Evolutionary conservation across 2,329 filamentous ascomycete species (phyloP), one percentile per base, ranked within the genome.

Genomic region (Colletotrichum nymphaeae): DNA sequence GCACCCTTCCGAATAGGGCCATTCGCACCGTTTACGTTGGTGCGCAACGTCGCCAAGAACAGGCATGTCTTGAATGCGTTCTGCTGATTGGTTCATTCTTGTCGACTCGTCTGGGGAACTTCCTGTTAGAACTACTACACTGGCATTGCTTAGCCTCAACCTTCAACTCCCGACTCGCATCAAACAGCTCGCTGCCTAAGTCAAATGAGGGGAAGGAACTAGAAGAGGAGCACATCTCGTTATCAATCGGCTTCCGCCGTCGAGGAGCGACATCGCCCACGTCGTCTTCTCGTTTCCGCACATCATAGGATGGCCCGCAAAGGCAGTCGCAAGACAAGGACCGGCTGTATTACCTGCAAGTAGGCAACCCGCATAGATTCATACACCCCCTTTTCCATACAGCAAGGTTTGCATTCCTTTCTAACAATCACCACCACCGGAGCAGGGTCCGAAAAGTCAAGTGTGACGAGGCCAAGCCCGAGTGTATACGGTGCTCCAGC

Each of bases 321-420:
- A 76, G 84, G 84, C 9, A 85, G 80, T 37, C 82, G 81, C 76
- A 86, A 86, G 74, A 84, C 86, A 32, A 81, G 84, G 55, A 86
- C 85, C 2, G 87, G 88, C 7, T 89, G 88, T 78, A 80, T 87
- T 60, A 89, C 88, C 56, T 89, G 88, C 86, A 89, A 88, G 87
- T 88, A 76, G 74, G 87, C 42, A 32, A 52, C 30, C 5, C 16
- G 19, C 19, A 19, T 2, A 19, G 32, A 56, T n/a, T n/a, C 8
- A 42, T 22, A 14, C 8, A n/a, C 12, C 24, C 14, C 19, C 19
- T 7, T 7, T 46, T 35, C 32, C 32, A 35, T 35, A 32, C 14
- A 8, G 32, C 22, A 5, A 5, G 16, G 16, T 16, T 9, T 2
- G 1, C 11, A 11, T 14, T 19, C 14, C n/a, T 30, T 30, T 16